A percentile compares a stretch with the other conserved stretches of the same genome.
These are phyloP conservation scores for Hericium alpestre DNA, from an alignment of 768 basidiomycete genomes.

Conservation along the genomic window DNA sequence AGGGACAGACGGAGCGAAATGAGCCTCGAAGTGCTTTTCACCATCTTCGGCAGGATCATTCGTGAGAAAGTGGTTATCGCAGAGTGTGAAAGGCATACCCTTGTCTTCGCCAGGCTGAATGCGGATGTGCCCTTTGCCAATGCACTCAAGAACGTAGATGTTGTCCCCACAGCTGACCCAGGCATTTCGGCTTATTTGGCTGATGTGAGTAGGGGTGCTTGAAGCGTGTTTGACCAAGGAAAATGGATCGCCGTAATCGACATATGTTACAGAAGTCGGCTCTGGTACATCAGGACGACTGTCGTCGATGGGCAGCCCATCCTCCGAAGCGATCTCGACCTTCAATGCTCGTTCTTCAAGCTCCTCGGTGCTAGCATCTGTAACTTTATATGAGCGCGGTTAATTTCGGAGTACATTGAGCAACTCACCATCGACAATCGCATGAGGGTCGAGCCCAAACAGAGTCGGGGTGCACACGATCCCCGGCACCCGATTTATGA, in stretches of 20 bases:
- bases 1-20: constrained; percentile 39
- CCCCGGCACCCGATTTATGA: constrained; percentile 52
- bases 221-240: constrained; percentile 38
- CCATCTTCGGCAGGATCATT: constrained; percentile 6
- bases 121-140: constrained; percentile 60
- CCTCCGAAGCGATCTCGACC: neutral
- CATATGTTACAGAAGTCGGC: constrained; percentile 58
- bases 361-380: constrained; percentile 43
- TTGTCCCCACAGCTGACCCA: constrained; percentile 77
- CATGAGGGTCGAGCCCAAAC: constrained; percentile 73
- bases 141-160: constrained; percentile 62
- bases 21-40: constrained; percentile 33
- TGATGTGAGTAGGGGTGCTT: constrained; percentile 40
- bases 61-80: neutral
- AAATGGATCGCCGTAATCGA: constrained; percentile 71
- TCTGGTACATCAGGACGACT: constrained; percentile 32
- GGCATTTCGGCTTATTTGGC: constrained; percentile 43
- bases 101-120: constrained; percentile 38
- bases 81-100: constrained; percentile 9
- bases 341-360: constrained; percentile 32
- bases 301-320: constrained; percentile 8
- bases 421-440: constrained; percentile 50
- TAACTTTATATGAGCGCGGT: neutral
- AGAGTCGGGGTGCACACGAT: constrained; percentile 73
- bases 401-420: neutral